Percentiles rank a stretch among this genome's conserved stretches.
These are phyloP conservation scores for Mycosarcoma mackinlayi DNA, from an alignment of 1,284 basidiomycete species.

Conservation along the genomic window DNA sequence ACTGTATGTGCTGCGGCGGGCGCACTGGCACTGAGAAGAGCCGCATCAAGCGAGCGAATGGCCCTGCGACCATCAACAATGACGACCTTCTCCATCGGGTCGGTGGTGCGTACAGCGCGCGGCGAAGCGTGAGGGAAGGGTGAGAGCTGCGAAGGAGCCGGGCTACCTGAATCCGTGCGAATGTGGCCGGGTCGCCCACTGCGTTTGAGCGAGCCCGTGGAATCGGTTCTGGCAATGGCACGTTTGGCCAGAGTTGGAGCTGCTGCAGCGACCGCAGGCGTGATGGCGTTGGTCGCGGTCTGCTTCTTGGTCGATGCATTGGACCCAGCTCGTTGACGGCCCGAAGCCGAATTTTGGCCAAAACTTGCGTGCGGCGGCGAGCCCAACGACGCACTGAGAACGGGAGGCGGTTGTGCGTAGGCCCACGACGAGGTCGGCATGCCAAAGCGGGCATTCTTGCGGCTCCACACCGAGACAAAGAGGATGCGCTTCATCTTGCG, in stretches of 20 bases:
- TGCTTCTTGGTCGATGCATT: constrained; percentile 30
- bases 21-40: constrained; percentile 57
- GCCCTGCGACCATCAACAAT: constrained; percentile 34
- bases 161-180: constrained; percentile 52
- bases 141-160: constrained; percentile 63
- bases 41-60: constrained; percentile 52
- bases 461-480: constrained; percentile 93
- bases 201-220: constrained; percentile 42
- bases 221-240: constrained; percentile 49
- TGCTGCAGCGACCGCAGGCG: constrained; percentile 21
- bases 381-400: constrained; percentile 43
- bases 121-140: constrained; percentile 64
- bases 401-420: constrained; percentile 32
- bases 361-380: constrained; percentile 34
- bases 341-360: constrained; percentile 8
- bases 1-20: constrained; percentile 29
- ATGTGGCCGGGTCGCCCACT: constrained; percentile 30
- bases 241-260: constrained; percentile 55
- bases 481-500: constrained; percentile 88
- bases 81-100: constrained; percentile 40
- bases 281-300: constrained; percentile 9
- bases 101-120: constrained; percentile 25
- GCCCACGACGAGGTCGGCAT: constrained; percentile 41
- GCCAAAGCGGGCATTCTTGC: constrained; percentile 72
- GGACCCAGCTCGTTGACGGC: constrained; percentile 22